Evolutionary conservation across 768 basidiomycete genomes (phyloP).

Genomic region (Mycena vulgaris): DNA sequence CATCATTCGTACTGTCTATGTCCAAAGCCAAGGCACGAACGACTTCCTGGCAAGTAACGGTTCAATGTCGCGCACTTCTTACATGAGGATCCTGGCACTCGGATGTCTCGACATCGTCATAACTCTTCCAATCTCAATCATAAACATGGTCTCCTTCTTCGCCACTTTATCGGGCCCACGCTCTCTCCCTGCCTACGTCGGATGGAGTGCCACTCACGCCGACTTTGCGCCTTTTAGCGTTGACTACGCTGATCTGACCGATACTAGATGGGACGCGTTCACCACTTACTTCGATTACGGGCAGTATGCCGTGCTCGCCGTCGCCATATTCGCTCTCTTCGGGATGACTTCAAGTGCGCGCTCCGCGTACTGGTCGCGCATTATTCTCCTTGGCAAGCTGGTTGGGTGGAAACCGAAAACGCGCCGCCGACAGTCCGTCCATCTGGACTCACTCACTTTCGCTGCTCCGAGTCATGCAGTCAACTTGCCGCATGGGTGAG

Average conservation of each 20-base stretch:
- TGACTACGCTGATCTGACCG: slow-evolving; percentile 15
- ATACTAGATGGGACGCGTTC: slow-evolving; percentile 27
- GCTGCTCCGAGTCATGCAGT: slow-evolving; percentile 7
- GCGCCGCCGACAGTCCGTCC: not conserved
- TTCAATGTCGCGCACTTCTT: slow-evolving; percentile 26
- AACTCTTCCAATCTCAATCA: slow-evolving; percentile 27
- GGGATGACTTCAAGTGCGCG: slow-evolving; percentile 26
- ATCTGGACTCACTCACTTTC: slow-evolving; percentile 10
- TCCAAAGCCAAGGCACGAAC: slow-evolving; percentile 8
- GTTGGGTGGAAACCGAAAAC: not conserved
- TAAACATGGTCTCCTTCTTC: slow-evolving; percentile 31
- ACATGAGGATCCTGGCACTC: slow-evolving; percentile 22
- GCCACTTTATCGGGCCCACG: not conserved
- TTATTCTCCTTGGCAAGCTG: slow-evolving; percentile 1
- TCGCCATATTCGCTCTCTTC: slow-evolving; percentile 30
- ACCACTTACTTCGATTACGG: slow-evolving; percentile 30
- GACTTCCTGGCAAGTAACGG: slow-evolving; percentile 19
- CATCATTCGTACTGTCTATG: slow-evolving; percentile 27
- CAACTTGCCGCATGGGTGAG: slow-evolving; percentile 4
- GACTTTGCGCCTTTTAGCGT: slow-evolving; percentile 16
- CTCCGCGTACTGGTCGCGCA: slow-evolving; percentile 24
- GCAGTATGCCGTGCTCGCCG: slow-evolving; percentile 23
- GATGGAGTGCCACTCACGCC: slow-evolving; percentile 21
- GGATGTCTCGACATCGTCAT: slow-evolving; percentile 27
- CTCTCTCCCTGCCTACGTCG: slow-evolving; percentile 23